Conservation (phyloP, 148 eudicot species). For the Selenicereus undatus region DNA sequence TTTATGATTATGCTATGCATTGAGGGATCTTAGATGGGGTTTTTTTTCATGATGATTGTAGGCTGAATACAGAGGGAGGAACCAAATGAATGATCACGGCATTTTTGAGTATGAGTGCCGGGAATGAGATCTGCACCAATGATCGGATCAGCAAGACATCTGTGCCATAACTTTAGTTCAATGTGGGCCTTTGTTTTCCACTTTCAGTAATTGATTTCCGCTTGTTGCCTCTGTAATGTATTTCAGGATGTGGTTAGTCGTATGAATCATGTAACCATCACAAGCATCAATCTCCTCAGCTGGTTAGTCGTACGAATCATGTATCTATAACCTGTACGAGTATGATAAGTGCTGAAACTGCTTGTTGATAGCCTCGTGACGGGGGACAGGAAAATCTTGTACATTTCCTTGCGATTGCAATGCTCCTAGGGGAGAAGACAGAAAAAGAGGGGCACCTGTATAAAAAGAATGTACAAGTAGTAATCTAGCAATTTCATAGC, state of each 20-base stretch:
- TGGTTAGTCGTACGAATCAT: neutral
- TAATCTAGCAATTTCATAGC: no score
- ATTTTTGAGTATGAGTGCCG: slow-evolving; percentile 35
- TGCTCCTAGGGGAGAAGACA: no score
- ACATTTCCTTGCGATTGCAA: no score
- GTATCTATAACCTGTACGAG: neutral
- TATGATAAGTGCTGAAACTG: neutral
- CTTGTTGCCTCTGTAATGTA: slow-evolving; percentile 11
- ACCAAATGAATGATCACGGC: slow-evolving; percentile 22
- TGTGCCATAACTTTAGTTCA: slow-evolving; percentile 8
- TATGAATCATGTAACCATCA: neutral
- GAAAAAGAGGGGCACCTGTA: no score
- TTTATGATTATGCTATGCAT: neutral
- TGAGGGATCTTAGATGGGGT: neutral
- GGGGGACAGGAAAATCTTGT: no score
- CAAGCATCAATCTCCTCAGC: neutral
- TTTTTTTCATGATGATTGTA: slow-evolving; percentile 8
- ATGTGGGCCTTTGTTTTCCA: neutral
- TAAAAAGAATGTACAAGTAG: no score
- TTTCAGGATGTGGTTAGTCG: neutral
- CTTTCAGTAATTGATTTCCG: neutral
- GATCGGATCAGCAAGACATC: neutral
- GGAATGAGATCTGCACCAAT: slow-evolving; percentile 24
- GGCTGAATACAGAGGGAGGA: slow-evolving; percentile 33
- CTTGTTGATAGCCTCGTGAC: neutral